Conservation (phyloP, 805 yeast species). For the Starmera caribaea region DNA sequence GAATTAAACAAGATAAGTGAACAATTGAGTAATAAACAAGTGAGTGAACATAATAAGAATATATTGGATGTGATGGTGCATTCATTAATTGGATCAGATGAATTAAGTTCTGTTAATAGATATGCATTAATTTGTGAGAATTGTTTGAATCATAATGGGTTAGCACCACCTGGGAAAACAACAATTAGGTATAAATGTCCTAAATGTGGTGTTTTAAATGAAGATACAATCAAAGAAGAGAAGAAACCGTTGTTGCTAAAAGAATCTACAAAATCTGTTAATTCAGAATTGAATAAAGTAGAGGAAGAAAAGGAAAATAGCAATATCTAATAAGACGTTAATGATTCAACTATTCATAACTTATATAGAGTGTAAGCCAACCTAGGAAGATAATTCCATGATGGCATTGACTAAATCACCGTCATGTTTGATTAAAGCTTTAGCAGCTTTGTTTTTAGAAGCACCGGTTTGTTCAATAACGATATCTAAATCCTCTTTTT, state of each 20-base stretch:
- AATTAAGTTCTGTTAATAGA: slow-evolving; percentile 45
- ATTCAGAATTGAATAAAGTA: no score
- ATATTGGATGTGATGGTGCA: slow-evolving; percentile 36
- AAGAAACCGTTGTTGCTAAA: background rate
- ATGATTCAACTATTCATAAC: no score
- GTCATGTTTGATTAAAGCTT: slow-evolving; percentile 79
- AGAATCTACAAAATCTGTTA: no score
- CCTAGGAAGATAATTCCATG: slow-evolving; percentile 52
- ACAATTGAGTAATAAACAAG: slow-evolving; percentile 8
- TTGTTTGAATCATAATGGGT: slow-evolving; percentile 69
- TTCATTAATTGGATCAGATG: slow-evolving; percentile 51
- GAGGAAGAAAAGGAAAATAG: no score
- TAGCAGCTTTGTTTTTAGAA: slow-evolving; percentile 82
- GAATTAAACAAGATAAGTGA: slow-evolving; percentile 25
- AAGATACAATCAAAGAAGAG: background rate
- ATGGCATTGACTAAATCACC: slow-evolving; percentile 96
- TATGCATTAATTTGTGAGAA: slow-evolving; percentile 62
- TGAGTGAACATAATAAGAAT: slow-evolving; percentile 5
- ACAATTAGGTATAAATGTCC: slow-evolving; percentile 63
- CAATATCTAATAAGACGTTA: no score
- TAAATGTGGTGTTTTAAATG: slow-evolving; percentile 40
- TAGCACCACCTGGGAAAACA: slow-evolving; percentile 61
- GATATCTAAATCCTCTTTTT: slow-evolving; percentile 72
- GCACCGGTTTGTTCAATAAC: slow-evolving; percentile 88
- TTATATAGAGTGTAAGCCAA: no score